Conservation (phyloP, 495 filamentous ascomycete species). For the Filosporella fistucella region DNA sequence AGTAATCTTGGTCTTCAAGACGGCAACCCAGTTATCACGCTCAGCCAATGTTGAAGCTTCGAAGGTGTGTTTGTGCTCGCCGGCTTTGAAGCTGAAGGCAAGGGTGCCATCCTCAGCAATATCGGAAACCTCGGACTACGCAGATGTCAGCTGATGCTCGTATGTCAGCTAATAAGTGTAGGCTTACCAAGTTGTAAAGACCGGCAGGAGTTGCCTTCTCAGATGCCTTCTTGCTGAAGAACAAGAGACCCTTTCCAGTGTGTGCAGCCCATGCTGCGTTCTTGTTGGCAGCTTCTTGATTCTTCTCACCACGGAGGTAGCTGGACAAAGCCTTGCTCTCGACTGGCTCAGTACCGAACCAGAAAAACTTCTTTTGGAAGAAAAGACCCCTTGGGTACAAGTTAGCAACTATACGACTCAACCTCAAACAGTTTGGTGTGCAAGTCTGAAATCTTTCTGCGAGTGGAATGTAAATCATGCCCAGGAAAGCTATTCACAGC, state of each 20-base stretch:
- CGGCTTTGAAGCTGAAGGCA: slow-evolving; percentile 81
- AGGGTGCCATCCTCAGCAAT: slow-evolving; percentile 63
- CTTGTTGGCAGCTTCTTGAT: slow-evolving; percentile 63
- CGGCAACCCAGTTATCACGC: slow-evolving; percentile 85
- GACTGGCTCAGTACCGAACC: slow-evolving; percentile 80
- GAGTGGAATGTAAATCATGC: too few relatives aligned
- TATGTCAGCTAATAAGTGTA: neutral
- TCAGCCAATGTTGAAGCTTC: slow-evolving; percentile 68
- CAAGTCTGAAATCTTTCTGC: too few relatives aligned
- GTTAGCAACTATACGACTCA: too few relatives aligned
- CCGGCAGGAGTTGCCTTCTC: slow-evolving; percentile 76
- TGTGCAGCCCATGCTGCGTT: slow-evolving; percentile 82
- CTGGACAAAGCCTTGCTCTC: slow-evolving; percentile 65
- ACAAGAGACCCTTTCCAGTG: slow-evolving; percentile 93
- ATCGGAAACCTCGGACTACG: slow-evolving; percentile 73
- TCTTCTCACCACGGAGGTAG: slow-evolving; percentile 84
- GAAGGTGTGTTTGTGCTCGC: slow-evolving; percentile 87
- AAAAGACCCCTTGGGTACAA: slow-evolving; percentile 62
- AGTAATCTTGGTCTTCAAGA: slow-evolving; percentile 67
- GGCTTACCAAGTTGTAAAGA: slow-evolving; percentile 77
- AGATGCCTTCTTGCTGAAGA: slow-evolving; percentile 76
- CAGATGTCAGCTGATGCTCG: neutral
- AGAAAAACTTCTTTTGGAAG: slow-evolving; percentile 82
- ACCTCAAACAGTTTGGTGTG: too few relatives aligned
- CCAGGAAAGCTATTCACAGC: too few relatives aligned